Conservation (phyloP, 1,284 basidiomycete species). For the Flammula alnicola region DNA sequence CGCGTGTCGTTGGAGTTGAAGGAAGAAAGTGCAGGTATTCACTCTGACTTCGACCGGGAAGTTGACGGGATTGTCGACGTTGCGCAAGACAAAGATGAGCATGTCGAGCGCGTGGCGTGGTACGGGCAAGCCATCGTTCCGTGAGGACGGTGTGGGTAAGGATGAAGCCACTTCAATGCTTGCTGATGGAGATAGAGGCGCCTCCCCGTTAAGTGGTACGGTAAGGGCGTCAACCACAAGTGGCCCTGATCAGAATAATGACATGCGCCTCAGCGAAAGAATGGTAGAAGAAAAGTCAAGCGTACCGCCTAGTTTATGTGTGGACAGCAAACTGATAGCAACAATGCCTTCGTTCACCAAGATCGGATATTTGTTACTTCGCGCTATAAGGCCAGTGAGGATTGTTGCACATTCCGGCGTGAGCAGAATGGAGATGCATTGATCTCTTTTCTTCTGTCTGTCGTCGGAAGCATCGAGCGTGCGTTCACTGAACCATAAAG, state of each 20-base stretch:
- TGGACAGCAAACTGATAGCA: slow-evolving; percentile 78
- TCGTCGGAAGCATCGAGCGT: slow-evolving; percentile 24
- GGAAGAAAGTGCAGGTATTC: slow-evolving; percentile 73
- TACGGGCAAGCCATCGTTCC: slow-evolving; percentile 43
- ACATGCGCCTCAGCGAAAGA: slow-evolving; percentile 20
- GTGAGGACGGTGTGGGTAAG: slow-evolving; percentile 41
- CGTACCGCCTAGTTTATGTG: slow-evolving; percentile 68
- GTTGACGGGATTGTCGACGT: slow-evolving; percentile 53
- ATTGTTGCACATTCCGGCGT: slow-evolving; percentile 59
- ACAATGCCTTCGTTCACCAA: slow-evolving; percentile 91
- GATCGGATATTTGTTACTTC: slow-evolving; percentile 81
- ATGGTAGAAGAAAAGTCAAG: slow-evolving; percentile 13
- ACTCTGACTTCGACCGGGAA: slow-evolving; percentile 72
- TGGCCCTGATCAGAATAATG: slow-evolving; percentile 45
- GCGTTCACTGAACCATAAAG: slow-evolving; percentile 63
- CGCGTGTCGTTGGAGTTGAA: slow-evolving; percentile 60
- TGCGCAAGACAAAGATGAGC: slow-evolving; percentile 62
- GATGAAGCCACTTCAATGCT: slow-evolving; percentile 50
- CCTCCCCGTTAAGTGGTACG: slow-evolving; percentile 39
- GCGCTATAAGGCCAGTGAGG: slow-evolving; percentile 74
- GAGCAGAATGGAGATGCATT: slow-evolving; percentile 58
- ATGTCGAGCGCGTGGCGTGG: slow-evolving; percentile 66
- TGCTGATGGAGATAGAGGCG: slow-evolving; percentile 6
- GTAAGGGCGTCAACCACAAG: slow-evolving; percentile 63
- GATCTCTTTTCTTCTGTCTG: slow-evolving; percentile 52